Evolutionary conservation across 768 basidiomycete species (phyloP).

Genomic region (Leccinum imitatum): DNA sequence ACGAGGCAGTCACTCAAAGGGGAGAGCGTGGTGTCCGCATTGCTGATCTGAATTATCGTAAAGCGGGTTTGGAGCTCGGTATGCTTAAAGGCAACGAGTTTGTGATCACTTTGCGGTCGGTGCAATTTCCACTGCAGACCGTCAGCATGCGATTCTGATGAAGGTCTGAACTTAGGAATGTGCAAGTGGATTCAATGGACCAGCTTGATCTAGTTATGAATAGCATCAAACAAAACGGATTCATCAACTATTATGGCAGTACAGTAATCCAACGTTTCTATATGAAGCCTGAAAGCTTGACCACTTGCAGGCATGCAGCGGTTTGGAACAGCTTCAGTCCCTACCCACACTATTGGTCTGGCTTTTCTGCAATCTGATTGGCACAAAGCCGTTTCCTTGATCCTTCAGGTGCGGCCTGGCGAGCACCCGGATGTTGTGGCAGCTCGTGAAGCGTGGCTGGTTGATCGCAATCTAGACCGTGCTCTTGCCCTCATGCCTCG

Average conservation of each 20-base stretch:
- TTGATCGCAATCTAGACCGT: slow-evolving; percentile 73
- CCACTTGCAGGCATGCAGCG: slow-evolving; percentile 85
- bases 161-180: slow-evolving; percentile 55
- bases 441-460: slow-evolving; percentile 87
- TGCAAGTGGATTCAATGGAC: slow-evolving; percentile 72
- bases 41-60: slow-evolving; percentile 83
- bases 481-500: slow-evolving; percentile 87
- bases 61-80: slow-evolving; percentile 82
- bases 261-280: background rate
- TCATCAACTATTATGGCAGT: slow-evolving; percentile 94
- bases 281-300: slow-evolving; percentile 1
- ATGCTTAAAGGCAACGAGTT: slow-evolving; percentile 98
- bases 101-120: slow-evolving; percentile 86
- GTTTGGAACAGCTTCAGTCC: slow-evolving; percentile 95
- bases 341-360: slow-evolving; percentile 92
- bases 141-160: background rate
- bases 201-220: slow-evolving; percentile 73
- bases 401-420: slow-evolving; percentile 80
- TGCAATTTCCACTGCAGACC: slow-evolving; percentile 17
- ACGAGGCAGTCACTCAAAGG: slow-evolving; percentile 63
- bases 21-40: slow-evolving; percentile 90
- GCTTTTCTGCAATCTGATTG: slow-evolving; percentile 88
- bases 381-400: slow-evolving; percentile 80
- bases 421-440: slow-evolving; percentile 90
- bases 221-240: slow-evolving; percentile 79